These are phyloP conservation scores for Aspergillus sp. DNA, from an alignment of 2,329 filamentous ascomycete species.

Conservation along the genomic window DNA sequence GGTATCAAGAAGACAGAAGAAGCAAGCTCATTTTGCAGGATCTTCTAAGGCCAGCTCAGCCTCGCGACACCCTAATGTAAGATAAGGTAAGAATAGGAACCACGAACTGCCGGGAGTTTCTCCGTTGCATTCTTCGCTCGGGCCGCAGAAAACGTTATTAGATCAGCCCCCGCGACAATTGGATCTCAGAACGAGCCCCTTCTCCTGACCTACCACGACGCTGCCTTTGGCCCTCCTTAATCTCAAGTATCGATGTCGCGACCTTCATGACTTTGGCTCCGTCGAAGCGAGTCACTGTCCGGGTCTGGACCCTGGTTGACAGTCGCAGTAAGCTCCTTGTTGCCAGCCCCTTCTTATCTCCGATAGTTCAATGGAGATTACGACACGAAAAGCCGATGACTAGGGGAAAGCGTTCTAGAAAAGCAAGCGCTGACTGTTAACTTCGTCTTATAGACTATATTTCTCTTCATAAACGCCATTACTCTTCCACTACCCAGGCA, in stretches of 20 bases:
- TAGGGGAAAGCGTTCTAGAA: not conserved
- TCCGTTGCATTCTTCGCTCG: conserved; percentile 19
- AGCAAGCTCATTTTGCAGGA: not conserved
- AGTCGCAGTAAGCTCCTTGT: conserved; percentile 34
- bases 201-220: conserved; percentile 4
- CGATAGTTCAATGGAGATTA: conserved; percentile 10
- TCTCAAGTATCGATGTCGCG: conserved; percentile 25
- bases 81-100: conserved; percentile 5
- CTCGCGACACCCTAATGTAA: not conserved
- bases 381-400: conserved; percentile 1
- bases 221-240: conserved; percentile 1
- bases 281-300: conserved; percentile 41
- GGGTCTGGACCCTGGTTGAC: conserved; percentile 39
- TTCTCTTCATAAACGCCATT: conserved; percentile 24
- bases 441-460: conserved; percentile 33
- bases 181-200: conserved; percentile 4
- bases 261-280: conserved; percentile 41
- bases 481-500: conserved; percentile 22
- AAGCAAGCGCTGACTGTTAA: not conserved
- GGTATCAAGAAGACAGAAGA: too few species aligned
- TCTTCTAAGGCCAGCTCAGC: not conserved
- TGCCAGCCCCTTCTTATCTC: conserved; percentile 17
- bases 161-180: conserved; percentile 18
- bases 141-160: conserved; percentile 19
- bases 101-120: conserved; percentile 19